phyloP scores from a whole-genome alignment of 352 stramenopile genomes.

The Pythium guiyangense region DNA sequence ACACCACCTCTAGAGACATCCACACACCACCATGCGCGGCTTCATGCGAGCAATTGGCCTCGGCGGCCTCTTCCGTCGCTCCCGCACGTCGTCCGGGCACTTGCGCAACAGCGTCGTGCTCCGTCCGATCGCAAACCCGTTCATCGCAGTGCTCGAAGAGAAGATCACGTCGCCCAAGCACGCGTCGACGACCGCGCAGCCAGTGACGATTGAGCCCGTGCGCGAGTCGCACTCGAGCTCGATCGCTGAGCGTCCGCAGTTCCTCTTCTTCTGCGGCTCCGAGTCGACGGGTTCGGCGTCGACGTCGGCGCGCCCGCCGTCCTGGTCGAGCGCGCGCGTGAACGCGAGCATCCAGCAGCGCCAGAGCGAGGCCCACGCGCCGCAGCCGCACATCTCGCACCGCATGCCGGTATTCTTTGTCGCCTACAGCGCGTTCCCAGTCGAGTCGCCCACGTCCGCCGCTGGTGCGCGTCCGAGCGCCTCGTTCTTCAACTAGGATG shows the following conservation, averaged over 20 bases:
- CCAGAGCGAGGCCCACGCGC: constrained; percentile 6
- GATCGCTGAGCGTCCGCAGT: constrained; percentile 45
- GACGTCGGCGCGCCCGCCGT: constrained; percentile 7
- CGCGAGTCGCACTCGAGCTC: constrained; percentile 25
- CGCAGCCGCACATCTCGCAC: constrained; percentile 46
- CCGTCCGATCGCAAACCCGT: constrained; percentile 28
- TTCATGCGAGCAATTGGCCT: constrained; percentile 69
- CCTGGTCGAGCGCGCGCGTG: constrained; percentile 6
- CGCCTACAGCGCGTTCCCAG: constrained; percentile 9
- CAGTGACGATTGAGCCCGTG: constrained; percentile 5
- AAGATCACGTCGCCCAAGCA: neutral
- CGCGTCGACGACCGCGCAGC: neutral
- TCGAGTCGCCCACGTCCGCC: constrained; percentile 20
- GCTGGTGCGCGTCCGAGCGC: constrained; percentile 12
- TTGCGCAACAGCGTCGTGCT: constrained; percentile 14
- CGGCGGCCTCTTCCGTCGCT: constrained; percentile 42
- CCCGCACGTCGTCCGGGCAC: constrained; percentile 6
- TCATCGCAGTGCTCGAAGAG: constrained; percentile 10
- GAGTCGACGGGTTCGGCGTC: constrained; percentile 23
- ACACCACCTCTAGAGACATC: constrained; percentile 7
- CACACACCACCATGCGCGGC: constrained; percentile 41
- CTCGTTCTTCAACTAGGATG: constrained; percentile 18
- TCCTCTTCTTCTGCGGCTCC: constrained; percentile 77
- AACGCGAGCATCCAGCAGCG: constrained; percentile 9
- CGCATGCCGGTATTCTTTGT: constrained; percentile 74